These are phyloP conservation scores for Leccinum fibrillosum DNA, from an alignment of 768 basidiomycete genomes.

Conservation along the genomic window DNA sequence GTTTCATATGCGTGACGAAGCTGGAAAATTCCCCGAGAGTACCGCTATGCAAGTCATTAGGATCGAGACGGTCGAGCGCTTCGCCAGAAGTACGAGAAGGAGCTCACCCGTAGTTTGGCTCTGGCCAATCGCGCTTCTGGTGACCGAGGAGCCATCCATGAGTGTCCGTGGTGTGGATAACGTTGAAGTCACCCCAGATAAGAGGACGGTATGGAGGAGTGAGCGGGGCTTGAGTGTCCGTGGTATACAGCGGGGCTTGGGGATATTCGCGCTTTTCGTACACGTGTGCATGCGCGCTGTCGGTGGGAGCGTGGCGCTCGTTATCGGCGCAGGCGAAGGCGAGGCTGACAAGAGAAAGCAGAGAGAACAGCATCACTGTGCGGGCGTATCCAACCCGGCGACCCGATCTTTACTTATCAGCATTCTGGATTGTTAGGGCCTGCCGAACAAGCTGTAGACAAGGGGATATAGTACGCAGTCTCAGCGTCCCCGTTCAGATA, in stretches of 20 bases:
- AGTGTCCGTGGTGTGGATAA: slow-evolving; percentile 83
- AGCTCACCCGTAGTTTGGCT: slow-evolving; percentile 67
- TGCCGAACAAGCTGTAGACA: background rate
- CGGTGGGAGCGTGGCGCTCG: slow-evolving; percentile 20
- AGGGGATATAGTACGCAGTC: too few relatives aligned
- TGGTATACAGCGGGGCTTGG: slow-evolving; percentile 32
- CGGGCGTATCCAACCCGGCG: background rate
- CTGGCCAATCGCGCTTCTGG: slow-evolving; percentile 67
- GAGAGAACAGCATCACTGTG: slow-evolving; percentile 13
- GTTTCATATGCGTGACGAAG: slow-evolving; percentile 83
- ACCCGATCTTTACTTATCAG: background rate
- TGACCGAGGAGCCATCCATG: slow-evolving; percentile 85
- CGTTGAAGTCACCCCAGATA: slow-evolving; percentile 87
- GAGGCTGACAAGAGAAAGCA: slow-evolving; percentile 17
- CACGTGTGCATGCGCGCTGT: slow-evolving; percentile 36
- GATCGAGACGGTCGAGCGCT: background rate
- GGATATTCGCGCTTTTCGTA: slow-evolving; percentile 43
- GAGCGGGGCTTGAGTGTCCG: slow-evolving; percentile 38
- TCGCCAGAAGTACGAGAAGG: background rate
- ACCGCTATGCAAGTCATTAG: slow-evolving; percentile 33
- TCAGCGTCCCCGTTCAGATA: too few relatives aligned
- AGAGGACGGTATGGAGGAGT: slow-evolving; percentile 63
- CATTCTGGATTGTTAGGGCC: background rate
- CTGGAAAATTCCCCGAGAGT: slow-evolving; percentile 82
- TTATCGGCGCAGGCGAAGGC: slow-evolving; percentile 20